phyloP scores from a whole-genome alignment of 768 basidiomycete genomes.

The Lyophyllum semitale region DNA sequence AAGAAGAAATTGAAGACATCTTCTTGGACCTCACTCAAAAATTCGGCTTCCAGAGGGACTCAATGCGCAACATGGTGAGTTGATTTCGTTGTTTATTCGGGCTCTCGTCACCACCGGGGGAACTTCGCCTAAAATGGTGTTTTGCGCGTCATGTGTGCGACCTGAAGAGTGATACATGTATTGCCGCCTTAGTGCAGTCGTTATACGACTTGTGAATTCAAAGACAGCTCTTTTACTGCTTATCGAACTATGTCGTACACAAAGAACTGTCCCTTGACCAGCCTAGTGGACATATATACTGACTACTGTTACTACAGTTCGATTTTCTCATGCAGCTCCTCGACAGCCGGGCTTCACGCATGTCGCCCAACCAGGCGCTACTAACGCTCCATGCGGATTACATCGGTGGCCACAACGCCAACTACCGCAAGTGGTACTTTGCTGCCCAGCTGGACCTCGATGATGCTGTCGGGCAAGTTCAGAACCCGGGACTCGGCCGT shows the following conservation, averaged over 20 bases:
- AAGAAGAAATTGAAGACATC: constrained; percentile 99
- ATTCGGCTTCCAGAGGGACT: constrained; percentile 96
- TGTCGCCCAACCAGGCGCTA: constrained; percentile 95
- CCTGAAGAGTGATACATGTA: neutral
- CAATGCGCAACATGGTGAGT: constrained; percentile 91
- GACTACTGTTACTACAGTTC: constrained; percentile 50
- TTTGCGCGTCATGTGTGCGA: constrained; percentile 4
- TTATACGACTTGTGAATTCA: neutral
- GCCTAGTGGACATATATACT: neutral
- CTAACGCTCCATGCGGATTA: constrained; percentile 97
- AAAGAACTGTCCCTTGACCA: neutral
- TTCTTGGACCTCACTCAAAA: constrained; percentile 97
- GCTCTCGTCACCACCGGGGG: constrained; percentile 12
- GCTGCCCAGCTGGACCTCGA: constrained; percentile 98
- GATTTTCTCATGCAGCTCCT: constrained; percentile 98
- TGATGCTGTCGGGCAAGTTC: constrained; percentile 89
- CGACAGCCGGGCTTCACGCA: constrained; percentile 94
- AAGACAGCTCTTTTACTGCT: neutral
- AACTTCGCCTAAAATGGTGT: constrained; percentile 8
- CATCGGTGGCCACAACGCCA: constrained; percentile 97
- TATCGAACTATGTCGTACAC: neutral
- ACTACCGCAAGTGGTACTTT: constrained; percentile 99
- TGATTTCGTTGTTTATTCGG: constrained; percentile 1
- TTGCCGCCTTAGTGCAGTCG: neutral
- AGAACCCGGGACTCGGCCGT: constrained; percentile 88